A percentile compares a stretch with the other conserved stretches of the same genome.
These are phyloP conservation scores for Rhizopogon vesiculosus DNA, from an alignment of 768 basidiomycete genomes.

Conservation along the genomic window DNA sequence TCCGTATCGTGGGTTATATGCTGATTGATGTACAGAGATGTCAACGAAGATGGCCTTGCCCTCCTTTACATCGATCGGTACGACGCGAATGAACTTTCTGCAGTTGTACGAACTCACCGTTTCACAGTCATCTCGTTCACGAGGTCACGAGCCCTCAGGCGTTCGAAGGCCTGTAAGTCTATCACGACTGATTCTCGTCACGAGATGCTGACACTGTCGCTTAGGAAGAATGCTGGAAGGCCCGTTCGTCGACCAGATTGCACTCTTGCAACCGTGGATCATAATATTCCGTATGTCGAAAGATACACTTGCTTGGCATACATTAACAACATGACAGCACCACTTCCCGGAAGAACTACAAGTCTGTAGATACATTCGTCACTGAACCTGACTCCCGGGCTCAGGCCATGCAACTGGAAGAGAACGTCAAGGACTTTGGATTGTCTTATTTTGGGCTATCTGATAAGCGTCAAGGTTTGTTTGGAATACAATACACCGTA, in stretches of 20 bases:
- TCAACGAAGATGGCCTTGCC: slow-evolving; percentile 71
- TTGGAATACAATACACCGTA: background rate
- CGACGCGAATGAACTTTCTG: slow-evolving; percentile 5
- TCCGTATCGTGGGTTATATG: slow-evolving; percentile 2
- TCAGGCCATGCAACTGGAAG: slow-evolving; percentile 79
- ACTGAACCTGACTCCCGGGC: slow-evolving; percentile 81
- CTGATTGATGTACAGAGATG: slow-evolving; percentile 41
- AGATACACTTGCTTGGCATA: background rate
- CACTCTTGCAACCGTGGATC: slow-evolving; percentile 85
- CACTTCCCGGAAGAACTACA: slow-evolving; percentile 69
- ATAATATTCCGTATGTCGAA: slow-evolving; percentile 73
- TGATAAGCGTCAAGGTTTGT: slow-evolving; percentile 78
- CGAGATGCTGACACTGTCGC: slow-evolving; percentile 8
- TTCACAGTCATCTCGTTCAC: slow-evolving; percentile 59
- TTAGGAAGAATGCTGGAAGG: slow-evolving; percentile 67
- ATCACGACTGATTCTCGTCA: background rate
- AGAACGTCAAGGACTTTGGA: slow-evolving; percentile 89
- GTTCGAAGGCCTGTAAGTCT: slow-evolving; percentile 75
- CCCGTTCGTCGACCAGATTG: slow-evolving; percentile 82
- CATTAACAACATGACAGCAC: slow-evolving; percentile 41
- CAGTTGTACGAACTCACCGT: background rate
- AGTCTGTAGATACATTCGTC: slow-evolving; percentile 67
- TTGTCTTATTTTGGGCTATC: slow-evolving; percentile 90
- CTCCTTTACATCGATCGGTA: slow-evolving; percentile 83
- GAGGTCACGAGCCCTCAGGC: slow-evolving; percentile 96